Base-by-base conservation (phyloP, 495 filamentous ascomycete species). In the Xylaria cubensis region DNA sequence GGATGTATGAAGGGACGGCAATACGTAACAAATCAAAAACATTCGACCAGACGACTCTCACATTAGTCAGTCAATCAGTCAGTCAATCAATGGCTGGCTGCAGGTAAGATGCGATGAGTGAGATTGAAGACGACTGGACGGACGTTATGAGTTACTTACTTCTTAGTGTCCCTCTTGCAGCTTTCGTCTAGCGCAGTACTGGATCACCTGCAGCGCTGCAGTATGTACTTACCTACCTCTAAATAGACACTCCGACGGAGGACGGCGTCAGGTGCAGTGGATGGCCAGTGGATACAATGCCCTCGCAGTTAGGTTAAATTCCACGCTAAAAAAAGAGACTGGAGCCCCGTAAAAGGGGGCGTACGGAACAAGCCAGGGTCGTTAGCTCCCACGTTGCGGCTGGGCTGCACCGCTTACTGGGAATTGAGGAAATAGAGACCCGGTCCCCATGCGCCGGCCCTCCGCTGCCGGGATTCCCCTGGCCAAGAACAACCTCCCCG, bases 311-410 rank as follows among this genome's bases (percentile, higher is more conserved):
- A 32, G 36, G 36, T 39, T 39, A 9, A 39, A 61, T 61, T 61
- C 58, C 34, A 21, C 58, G 36, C 61, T 41, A 41, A 42, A 44
- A 64, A 46, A 48, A 69, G 41, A 62, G 36, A 39, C 5, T 62
- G 67, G 68, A 29, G 68, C 68, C 68, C 68, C 68, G 48, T 70
- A 70, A 70, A 70, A 70, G 68, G 68, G 67, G 68, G 19, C 53
- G 17, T 44, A 12, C 63, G 34, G 55, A 61, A 39, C 58, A 39
- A 39, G 32, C 41, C 8, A 50, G 63, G 41, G 8, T 65, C 42
- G 39, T 6, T 68, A 13, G 32, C 50, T 29, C 39, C 42, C n/a
- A 51, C 42, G 21, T 44, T 50, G 63, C 42, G 42, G 44, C 15
- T 26, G 15, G 44, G 24, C 62, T 65, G 26, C 41, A 64, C 61